Evolutionary conservation across 768 basidiomycete genomes (phyloP).

Genomic region (Pleurotus citrinopileatus): DNA sequence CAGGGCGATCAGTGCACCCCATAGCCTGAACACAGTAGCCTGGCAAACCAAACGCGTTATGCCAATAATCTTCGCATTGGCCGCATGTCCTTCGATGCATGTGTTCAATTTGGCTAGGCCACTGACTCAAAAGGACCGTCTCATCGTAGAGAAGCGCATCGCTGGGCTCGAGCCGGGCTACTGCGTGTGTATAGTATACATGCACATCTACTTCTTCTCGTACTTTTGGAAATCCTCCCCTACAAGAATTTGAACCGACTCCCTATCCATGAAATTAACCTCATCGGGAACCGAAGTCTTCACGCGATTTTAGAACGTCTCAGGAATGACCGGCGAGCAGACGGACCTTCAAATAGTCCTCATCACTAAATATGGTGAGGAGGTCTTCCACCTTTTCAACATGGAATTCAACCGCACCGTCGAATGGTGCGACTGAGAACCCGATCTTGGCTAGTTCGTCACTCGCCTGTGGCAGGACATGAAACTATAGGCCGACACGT

Average conservation of each 20-base stretch:
- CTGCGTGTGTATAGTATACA: no score
- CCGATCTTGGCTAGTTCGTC: neutral
- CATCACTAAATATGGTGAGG: constrained; percentile 1
- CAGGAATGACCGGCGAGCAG: neutral
- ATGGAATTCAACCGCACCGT: constrained; percentile 7
- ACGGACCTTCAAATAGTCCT: constrained; percentile 9
- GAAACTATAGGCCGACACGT: neutral
- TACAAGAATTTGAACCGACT: constrained; percentile 3
- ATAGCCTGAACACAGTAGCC: no score
- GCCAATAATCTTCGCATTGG: no score
- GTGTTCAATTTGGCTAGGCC: no score
- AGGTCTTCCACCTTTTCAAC: constrained; percentile 10
- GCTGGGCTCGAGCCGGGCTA: no score
- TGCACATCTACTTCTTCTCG: neutral
- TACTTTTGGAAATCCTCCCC: constrained; percentile 3
- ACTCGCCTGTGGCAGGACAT: neutral
- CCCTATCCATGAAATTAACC: constrained; percentile 5
- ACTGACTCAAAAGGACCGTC: no score
- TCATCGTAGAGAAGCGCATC: no score
- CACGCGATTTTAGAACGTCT: neutral
- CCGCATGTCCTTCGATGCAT: no score
- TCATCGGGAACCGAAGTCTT: constrained; percentile 6
- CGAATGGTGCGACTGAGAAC: neutral
- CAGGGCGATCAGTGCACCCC: no score
- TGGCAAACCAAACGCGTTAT: no score